Evolutionary conservation across 768 basidiomycete genomes (phyloP).

Genomic region (Podaxis sp.): DNA sequence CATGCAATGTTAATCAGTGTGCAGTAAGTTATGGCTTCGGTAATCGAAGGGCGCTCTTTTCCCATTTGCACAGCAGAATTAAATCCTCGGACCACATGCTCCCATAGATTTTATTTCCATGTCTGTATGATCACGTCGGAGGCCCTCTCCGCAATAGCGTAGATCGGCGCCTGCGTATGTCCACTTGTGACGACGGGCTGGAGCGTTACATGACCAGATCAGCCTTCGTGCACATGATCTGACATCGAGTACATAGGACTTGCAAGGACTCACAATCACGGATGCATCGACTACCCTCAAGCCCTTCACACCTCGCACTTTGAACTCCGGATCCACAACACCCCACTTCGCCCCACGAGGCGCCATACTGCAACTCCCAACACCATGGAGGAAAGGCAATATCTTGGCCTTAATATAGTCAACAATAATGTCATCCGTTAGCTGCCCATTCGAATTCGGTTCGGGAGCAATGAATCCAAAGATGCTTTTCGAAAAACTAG

Average conservation of each 20-base stretch:
- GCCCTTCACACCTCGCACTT: slow-evolving; percentile 32
- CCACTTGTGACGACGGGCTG: slow-evolving; percentile 14
- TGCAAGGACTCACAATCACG: slow-evolving; percentile 27
- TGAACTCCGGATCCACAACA: slow-evolving; percentile 36
- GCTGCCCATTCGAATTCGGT: not conserved
- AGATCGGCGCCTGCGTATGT: slow-evolving; percentile 13
- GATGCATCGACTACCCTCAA: slow-evolving; percentile 37
- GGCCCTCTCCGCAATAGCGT: slow-evolving; percentile 15
- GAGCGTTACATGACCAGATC: not conserved
- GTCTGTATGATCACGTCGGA: slow-evolving; percentile 21
- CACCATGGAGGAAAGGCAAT: slow-evolving; percentile 28
- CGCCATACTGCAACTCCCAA: slow-evolving; percentile 33
- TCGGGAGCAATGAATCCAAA: not conserved
- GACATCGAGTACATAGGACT: not conserved
- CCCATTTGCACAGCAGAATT: no score
- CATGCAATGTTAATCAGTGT: no score
- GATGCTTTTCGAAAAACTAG: no score
- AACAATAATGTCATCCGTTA: slow-evolving; percentile 15
- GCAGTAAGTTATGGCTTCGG: no score
- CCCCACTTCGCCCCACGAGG: slow-evolving; percentile 25
- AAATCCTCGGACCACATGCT: no score
- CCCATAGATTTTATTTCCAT: not conserved
- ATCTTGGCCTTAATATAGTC: slow-evolving; percentile 15
- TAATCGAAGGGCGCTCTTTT: no score
- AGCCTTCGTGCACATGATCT: not conserved